These are phyloP conservation scores for Lodderomyces parapsilosis DNA, from an alignment of 1,139 yeast genomes.

Conservation along the genomic window DNA sequence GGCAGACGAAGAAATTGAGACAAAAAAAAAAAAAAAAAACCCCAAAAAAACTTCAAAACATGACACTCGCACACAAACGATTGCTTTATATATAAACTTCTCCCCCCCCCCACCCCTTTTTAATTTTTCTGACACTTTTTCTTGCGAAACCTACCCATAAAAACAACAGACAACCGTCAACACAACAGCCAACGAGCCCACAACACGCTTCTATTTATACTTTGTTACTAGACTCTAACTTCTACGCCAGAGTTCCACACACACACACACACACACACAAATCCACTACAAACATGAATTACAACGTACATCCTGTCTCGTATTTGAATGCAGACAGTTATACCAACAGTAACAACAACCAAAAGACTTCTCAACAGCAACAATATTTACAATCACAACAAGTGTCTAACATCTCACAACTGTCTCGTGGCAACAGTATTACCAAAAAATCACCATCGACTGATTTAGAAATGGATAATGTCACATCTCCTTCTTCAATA, in stretches of 20 bases:
- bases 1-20: too few species aligned
- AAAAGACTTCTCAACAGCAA: neutral
- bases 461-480: conserved; percentile 29
- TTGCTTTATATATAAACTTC: too few species aligned
- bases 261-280: neutral
- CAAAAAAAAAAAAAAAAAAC: too few species aligned
- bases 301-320: conserved; percentile 46
- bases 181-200: too few species aligned
- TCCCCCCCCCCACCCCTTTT: too few species aligned
- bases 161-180: too few species aligned
- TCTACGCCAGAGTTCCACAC: neutral
- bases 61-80: too few species aligned
- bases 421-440: conserved; percentile 2
- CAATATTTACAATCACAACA: conserved; percentile 6
- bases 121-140: too few species aligned
- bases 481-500: conserved; percentile 30
- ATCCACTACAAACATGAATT: conserved; percentile 41
- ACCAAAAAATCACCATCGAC: conserved; percentile 10
- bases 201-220: too few species aligned
- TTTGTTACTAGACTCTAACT: too few species aligned
- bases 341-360: conserved; percentile 7
- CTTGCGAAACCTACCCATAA: too few species aligned
- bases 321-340: conserved; percentile 38
- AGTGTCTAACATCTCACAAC: conserved; percentile 4
- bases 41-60: too few species aligned